phyloP scores from a whole-genome alignment of 768 basidiomycete genomes.

The Ramaria rubella region DNA sequence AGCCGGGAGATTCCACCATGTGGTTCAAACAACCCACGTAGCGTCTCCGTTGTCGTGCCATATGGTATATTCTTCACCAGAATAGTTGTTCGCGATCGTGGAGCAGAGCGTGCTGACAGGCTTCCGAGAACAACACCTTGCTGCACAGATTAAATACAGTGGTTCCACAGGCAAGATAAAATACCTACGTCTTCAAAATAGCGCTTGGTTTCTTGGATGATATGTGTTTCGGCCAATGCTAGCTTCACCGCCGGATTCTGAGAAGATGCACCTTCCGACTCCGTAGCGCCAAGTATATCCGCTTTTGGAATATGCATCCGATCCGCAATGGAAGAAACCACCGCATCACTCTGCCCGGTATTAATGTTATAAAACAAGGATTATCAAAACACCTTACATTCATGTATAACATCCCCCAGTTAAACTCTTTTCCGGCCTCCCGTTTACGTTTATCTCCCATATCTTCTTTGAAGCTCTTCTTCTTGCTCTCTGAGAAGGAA shows the following conservation, averaged over 20 bases:
- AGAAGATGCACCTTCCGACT: conserved; percentile 36
- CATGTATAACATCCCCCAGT: conserved; percentile 95
- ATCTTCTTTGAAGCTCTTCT: conserved; percentile 56
- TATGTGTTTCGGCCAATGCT: conserved; percentile 91
- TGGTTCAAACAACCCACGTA: conserved; percentile 71
- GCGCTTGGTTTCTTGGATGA: conserved; percentile 90
- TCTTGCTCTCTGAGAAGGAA: conserved; percentile 33
- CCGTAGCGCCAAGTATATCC: conserved; percentile 79
- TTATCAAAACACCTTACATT: conserved; percentile 52
- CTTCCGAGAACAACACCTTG: conserved; percentile 29
- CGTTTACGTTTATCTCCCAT: conserved; percentile 55
- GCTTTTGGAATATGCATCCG: conserved; percentile 84
- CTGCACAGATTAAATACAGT: conserved; percentile 9
- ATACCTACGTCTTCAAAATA: conserved; percentile 78
- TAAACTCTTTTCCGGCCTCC: conserved; percentile 70
- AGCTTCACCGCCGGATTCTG: conserved; percentile 76
- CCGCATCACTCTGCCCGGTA: conserved; percentile 77
- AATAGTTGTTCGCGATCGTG: conserved; percentile 68
- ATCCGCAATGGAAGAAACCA: conserved; percentile 82
- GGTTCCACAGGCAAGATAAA: conserved; percentile 44
- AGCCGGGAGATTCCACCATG: conserved; percentile 69
- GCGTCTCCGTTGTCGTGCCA: conserved; percentile 67
- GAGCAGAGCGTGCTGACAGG: conserved; percentile 24
- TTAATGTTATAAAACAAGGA: conserved; percentile 8
- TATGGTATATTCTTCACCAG: conserved; percentile 97